Conservation (phyloP, 106 monocot genomes). For the Acorus gramineus region DNA sequence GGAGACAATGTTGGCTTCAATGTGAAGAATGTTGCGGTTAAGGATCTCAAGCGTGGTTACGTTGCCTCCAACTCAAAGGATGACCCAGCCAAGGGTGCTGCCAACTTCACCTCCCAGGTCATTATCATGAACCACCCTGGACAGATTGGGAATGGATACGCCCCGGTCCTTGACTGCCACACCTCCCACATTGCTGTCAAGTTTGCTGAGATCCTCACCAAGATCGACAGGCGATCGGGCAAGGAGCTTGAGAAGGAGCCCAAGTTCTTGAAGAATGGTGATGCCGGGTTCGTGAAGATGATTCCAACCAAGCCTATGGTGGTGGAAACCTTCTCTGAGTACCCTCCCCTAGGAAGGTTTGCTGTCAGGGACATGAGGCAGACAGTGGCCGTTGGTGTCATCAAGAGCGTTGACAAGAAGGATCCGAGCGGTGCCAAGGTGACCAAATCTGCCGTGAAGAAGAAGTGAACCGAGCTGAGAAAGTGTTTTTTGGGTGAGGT, state of each 20-base stretch:
- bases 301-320: slow-evolving; percentile 77
- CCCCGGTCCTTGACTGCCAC: no score
- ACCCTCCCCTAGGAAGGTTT: slow-evolving; percentile 61
- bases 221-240: no score
- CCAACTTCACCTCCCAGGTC: slow-evolving; percentile 26
- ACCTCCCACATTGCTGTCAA: no score
- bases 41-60: slow-evolving; percentile 59
- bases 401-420: slow-evolving; percentile 80
- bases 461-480: slow-evolving; percentile 44
- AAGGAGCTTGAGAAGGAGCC: slow-evolving; percentile 28
- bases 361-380: slow-evolving; percentile 73
- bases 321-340: slow-evolving; percentile 71
- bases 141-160: no score
- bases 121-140: slow-evolving; percentile 43
- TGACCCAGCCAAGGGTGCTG: slow-evolving; percentile 30
- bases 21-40: slow-evolving; percentile 58
- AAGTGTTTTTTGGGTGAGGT: no score
- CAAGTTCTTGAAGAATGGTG: slow-evolving; percentile 68
- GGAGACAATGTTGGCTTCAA: slow-evolving; percentile 68
- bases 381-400: slow-evolving; percentile 78
- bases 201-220: no score
- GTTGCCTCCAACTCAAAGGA: slow-evolving; percentile 62
- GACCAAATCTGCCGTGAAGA: slow-evolving; percentile 59
- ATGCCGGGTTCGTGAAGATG: slow-evolving; percentile 73
- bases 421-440: slow-evolving; percentile 64